Percentiles rank a stretch among this genome's conserved stretches.
phyloP scores from a whole-genome alignment of 2,329 filamentous ascomycete species.

The Taxawa tesnikishii region DNA sequence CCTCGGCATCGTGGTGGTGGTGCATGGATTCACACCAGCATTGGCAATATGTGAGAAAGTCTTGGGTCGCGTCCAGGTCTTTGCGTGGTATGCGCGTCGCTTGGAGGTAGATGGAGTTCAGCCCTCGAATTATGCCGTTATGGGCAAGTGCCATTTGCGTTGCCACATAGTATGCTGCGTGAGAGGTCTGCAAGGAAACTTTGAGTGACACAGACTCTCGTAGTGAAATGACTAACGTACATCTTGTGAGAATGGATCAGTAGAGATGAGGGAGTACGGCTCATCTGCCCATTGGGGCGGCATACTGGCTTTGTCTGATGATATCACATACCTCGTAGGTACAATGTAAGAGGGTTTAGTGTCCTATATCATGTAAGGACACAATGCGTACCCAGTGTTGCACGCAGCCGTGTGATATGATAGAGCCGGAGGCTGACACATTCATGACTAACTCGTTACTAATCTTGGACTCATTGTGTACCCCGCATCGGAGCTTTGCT shows the following conservation, averaged over 20 bases:
- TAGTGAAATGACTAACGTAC: constrained; percentile 9
- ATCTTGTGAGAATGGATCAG: constrained; percentile 14
- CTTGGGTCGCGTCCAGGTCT: constrained; percentile 10
- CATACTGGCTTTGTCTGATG: constrained; percentile 6
- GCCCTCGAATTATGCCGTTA: constrained; percentile 22
- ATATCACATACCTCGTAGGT: constrained; percentile 1
- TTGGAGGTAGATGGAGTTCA: constrained; percentile 24
- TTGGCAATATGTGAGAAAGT: constrained; percentile 20
- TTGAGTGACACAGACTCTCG: constrained; percentile 6
- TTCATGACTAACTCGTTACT: no score
- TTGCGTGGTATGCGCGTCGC: constrained; percentile 13
- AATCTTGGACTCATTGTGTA: no score
- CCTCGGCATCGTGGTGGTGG: constrained; percentile 21
- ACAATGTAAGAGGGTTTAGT: no score
- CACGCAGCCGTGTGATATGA: no score
- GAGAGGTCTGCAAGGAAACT: constrained; percentile 13
- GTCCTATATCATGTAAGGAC: no score
- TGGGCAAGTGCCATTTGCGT: constrained; percentile 23
- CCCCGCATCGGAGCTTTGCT: no score
- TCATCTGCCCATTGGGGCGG: constrained; percentile 15
- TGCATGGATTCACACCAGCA: constrained; percentile 19
- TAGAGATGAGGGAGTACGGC: constrained; percentile 16
- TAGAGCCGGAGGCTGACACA: no score
- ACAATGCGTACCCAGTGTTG: no score
- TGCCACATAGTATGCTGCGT: constrained; percentile 21